These are phyloP conservation scores for Blumeria hordei DNA, from an alignment of 2,329 filamentous ascomycete genomes.

Conservation along the genomic window DNA sequence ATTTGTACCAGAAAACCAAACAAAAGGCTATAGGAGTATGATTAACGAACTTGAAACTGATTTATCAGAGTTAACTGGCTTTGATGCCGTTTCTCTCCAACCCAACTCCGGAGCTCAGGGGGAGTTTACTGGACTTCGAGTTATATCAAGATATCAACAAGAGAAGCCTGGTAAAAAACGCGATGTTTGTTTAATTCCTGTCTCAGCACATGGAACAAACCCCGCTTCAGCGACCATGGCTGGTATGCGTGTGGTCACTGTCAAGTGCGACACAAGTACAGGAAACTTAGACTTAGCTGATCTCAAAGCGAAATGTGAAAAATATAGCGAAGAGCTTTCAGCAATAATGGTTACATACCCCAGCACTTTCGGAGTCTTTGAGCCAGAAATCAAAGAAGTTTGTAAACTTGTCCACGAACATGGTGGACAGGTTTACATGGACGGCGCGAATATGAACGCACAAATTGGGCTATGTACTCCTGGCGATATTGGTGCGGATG, in stretches of 20 bases:
- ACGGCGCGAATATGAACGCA: conserved; percentile 95
- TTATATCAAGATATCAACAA: conserved; percentile 69
- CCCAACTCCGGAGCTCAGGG: conserved; percentile 93
- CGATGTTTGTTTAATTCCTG: conserved; percentile 82
- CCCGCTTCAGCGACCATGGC: conserved; percentile 89
- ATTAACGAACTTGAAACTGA: conserved; percentile 52
- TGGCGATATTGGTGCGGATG: conserved; percentile 84
- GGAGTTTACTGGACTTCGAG: conserved; percentile 73
- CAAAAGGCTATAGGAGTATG: conserved; percentile 43
- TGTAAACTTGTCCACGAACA: conserved; percentile 68
- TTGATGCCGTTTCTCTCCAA: conserved; percentile 72
- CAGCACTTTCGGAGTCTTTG: conserved; percentile 84
- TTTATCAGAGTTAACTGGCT: conserved; percentile 64
- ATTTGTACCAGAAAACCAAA: conserved; percentile 39
- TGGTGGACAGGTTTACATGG: conserved; percentile 94
- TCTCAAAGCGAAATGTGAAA: conserved; percentile 67
- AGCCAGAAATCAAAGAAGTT: conserved; percentile 66
- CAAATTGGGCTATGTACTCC: conserved; percentile 91
- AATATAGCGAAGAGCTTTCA: conserved; percentile 62
- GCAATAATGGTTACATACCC: conserved; percentile 97
- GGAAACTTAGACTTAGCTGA: conserved; percentile 79
- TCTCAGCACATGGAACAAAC: conserved; percentile 89
- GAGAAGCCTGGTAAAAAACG: conserved; percentile 42
- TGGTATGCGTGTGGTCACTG: conserved; percentile 75
- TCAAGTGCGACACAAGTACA: conserved; percentile 72